Evolutionary conservation across 352 stramenopile species (phyloP).

Genomic region (Halophytophthora polymorphica): DNA sequence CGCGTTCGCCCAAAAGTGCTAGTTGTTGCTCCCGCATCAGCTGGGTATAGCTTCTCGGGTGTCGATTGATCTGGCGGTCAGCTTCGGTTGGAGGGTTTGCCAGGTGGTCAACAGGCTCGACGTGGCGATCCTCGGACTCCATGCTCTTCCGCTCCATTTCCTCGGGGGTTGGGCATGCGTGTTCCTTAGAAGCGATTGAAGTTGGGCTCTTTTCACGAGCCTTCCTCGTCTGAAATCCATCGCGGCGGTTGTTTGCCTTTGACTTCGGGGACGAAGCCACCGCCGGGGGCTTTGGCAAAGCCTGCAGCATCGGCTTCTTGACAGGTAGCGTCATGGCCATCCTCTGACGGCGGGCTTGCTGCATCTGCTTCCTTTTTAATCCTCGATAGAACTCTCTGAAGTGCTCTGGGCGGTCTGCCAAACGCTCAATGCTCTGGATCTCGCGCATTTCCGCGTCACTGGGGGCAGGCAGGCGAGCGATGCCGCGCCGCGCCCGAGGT

Average conservation of each 20-base stretch:
- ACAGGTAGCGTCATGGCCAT: background rate
- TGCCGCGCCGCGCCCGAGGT: slow-evolving; percentile 35
- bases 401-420: slow-evolving; percentile 25
- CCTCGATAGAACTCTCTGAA: slow-evolving; percentile 31
- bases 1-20: slow-evolving; percentile 14
- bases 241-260: slow-evolving; percentile 5
- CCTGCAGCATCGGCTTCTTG: background rate
- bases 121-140: slow-evolving; percentile 2
- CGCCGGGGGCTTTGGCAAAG: slow-evolving; percentile 1
- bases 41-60: slow-evolving; percentile 13
- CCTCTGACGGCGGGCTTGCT: slow-evolving; percentile 5
- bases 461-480: slow-evolving; percentile 39
- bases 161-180: background rate
- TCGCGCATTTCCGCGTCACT: slow-evolving; percentile 29
- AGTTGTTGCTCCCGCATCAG: slow-evolving; percentile 10
- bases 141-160: slow-evolving; percentile 1
- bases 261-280: background rate
- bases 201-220: background rate
- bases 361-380: slow-evolving; percentile 18
- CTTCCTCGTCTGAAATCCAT: slow-evolving; percentile 9
- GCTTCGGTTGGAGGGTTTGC: background rate
- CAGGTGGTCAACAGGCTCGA: background rate
- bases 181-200: background rate
- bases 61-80: slow-evolving; percentile 2
- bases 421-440: slow-evolving; percentile 41